These are phyloP conservation scores for Cryptococcus sp. DNA, from an alignment of 1,284 basidiomycete species.

Conservation along the genomic window DNA sequence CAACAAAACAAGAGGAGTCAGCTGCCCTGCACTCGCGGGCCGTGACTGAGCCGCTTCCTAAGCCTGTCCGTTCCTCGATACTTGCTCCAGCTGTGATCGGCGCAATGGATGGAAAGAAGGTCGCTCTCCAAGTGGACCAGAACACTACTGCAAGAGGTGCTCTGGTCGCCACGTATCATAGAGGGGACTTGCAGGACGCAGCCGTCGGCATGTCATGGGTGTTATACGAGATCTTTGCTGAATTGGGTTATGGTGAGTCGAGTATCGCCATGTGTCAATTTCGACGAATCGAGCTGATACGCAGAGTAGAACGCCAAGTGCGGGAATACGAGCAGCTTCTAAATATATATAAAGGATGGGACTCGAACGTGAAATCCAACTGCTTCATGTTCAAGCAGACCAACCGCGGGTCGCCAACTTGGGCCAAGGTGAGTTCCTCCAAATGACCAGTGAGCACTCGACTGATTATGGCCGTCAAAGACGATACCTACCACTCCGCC, in stretches of 20 bases:
- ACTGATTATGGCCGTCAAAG: slow-evolving; percentile 48
- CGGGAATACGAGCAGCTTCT: slow-evolving; percentile 75
- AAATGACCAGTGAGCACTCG: neutral
- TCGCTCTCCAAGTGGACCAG: slow-evolving; percentile 38
- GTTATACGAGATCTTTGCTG: slow-evolving; percentile 48
- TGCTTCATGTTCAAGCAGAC: slow-evolving; percentile 74
- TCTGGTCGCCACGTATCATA: slow-evolving; percentile 23
- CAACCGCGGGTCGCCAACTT: slow-evolving; percentile 56
- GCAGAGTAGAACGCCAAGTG: slow-evolving; percentile 72
- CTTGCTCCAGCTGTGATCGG: slow-evolving; percentile 30
- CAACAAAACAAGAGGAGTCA: slow-evolving; percentile 1
- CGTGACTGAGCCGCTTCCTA: slow-evolving; percentile 12
- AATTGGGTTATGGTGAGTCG: slow-evolving; percentile 44
- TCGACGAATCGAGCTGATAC: slow-evolving; percentile 4
- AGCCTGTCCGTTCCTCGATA: neutral
- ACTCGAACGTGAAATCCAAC: slow-evolving; percentile 73
- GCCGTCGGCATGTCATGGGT: slow-evolving; percentile 39
- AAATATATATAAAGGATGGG: slow-evolving; percentile 78
- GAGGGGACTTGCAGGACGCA: slow-evolving; percentile 29
- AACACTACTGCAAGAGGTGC: slow-evolving; percentile 45
- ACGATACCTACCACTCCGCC: slow-evolving; percentile 72
- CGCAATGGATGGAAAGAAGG: slow-evolving; percentile 27
- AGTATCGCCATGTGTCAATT: neutral
- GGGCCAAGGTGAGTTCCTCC: slow-evolving; percentile 18
- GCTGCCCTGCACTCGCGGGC: slow-evolving; percentile 12